Conservation (phyloP, 306 rosid genomes). For the apple (Malus domestica) region DNA sequence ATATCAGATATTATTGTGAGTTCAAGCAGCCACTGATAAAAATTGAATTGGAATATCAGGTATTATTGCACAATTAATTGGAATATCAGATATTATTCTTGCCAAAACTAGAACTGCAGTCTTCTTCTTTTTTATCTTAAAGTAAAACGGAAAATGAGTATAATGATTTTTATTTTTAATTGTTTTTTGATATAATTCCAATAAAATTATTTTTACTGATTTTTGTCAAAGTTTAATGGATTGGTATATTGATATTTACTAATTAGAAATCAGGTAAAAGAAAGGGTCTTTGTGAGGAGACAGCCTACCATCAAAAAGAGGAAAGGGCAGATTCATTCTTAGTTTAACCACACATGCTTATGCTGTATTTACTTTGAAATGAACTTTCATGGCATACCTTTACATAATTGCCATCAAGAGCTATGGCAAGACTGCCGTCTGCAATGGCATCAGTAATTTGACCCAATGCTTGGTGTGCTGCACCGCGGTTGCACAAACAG, state of each 20-base stretch:
- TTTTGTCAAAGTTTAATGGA: not conserved
- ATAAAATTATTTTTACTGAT: not conserved
- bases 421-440: conserved; percentile 87
- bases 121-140: not conserved
- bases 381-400: conserved; percentile 51
- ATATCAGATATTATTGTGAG: not conserved
- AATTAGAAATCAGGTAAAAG: not conserved
- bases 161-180: not conserved
- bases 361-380: not conserved
- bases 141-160: not conserved
- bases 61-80: not conserved
- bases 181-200: not conserved
- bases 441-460: conserved; percentile 89
- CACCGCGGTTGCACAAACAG: conserved; percentile 93
- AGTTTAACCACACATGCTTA: not conserved
- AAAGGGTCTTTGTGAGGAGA: not conserved
- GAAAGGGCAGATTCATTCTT: not conserved
- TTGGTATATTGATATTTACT: not conserved
- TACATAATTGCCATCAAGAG: conserved; percentile 67
- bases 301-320: not conserved
- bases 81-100: too few species aligned
- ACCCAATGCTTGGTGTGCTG: conserved; percentile 83
- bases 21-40: not conserved
- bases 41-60: not conserved
- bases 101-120: not conserved